Evolutionary conservation across 2,329 filamentous ascomycete genomes (phyloP), one percentile per base, ranked within the genome.

Genomic region (Penicillium aurantiogriseum): DNA sequence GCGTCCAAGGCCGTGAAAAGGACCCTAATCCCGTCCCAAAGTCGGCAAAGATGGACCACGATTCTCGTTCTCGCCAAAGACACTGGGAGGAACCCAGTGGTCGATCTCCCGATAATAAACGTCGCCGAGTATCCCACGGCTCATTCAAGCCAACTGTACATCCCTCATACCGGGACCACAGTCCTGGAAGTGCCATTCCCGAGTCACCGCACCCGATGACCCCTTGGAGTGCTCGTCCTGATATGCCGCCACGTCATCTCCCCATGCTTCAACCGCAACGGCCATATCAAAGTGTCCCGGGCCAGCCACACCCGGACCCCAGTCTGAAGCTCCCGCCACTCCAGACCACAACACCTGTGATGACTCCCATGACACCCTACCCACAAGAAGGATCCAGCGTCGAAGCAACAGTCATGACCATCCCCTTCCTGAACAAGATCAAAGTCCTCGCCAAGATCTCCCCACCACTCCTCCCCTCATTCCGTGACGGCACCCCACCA

Each of bases 341-440:
- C 21, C 78, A 84, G 63, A 81, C 80, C 7, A 64, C 62, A 48
- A 60, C 65, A 21, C 67, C 67, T 5, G 51, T 59, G n/a, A 59
- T 63, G 44, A 68, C 66, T 9, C 68, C 71, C 3, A 36, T 63
- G 48, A 71, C 68, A 5, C 69, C 69, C 17, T 70, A 63, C 49
- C 56, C 69, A 11, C 64, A 66, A 39, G 73, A 76, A 39, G 71
- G 84, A 76, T 64, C 75, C 62, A 80, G 69, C 48, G 76, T 89
- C 23, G 86, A 89, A 65, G 85, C 87, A 8, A 87, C 89, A 77
- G 85, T 92, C 58, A 90, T 90, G 86, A 85, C 81, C 27, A 89
- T 94, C 51, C 83, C 88, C 0, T 88, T 89, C 67, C 75, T 86
- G 44, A 86, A 86, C 63, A 96, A 96, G 74, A 84, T 96, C 65